Evolutionary conservation across 495 filamentous ascomycete genomes (phyloP).

Genomic region (Xylaria castorea): DNA sequence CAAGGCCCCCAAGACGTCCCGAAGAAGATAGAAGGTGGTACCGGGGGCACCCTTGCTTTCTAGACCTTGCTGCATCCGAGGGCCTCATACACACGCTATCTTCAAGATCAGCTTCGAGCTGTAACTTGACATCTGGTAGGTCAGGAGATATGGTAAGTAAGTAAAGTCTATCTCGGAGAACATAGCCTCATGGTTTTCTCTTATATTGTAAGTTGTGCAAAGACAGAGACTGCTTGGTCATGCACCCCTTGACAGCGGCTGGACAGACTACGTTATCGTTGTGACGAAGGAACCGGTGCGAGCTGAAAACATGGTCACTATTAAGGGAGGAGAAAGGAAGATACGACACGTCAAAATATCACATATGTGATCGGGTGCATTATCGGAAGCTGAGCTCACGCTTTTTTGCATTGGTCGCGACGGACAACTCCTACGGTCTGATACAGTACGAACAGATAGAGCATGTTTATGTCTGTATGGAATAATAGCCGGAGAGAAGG

Average conservation of each 20-base stretch:
- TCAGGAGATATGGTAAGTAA: background rate
- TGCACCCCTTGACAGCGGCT: slow-evolving; percentile 1
- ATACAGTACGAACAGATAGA: slow-evolving; percentile 2
- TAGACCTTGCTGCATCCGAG: slow-evolving; percentile 27
- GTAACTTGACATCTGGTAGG: slow-evolving; percentile 7
- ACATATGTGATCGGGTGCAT: slow-evolving; percentile 2
- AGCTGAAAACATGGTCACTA: slow-evolving; percentile 20
- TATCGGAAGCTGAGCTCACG: slow-evolving; percentile 9
- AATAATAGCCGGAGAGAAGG: background rate
- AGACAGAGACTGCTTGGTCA: background rate
- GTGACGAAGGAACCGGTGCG: background rate
- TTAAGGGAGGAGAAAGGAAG: slow-evolving; percentile 2
- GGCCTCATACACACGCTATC: slow-evolving; percentile 20
- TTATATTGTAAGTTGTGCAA: background rate
- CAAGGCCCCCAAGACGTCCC: slow-evolving; percentile 18
- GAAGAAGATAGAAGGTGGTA: slow-evolving; percentile 22
- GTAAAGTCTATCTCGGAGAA: background rate
- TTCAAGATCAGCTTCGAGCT: slow-evolving; percentile 18
- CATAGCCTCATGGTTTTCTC: slow-evolving; percentile 9
- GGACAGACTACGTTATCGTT: background rate
- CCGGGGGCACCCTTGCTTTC: slow-evolving; percentile 24
- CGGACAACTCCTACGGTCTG: slow-evolving; percentile 4
- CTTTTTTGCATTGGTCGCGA: background rate
- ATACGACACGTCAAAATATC: slow-evolving; percentile 25
- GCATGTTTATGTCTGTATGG: background rate